Conservation (phyloP, 176 grass and related monocot genomes). For the Oryza officinalis region DNA sequence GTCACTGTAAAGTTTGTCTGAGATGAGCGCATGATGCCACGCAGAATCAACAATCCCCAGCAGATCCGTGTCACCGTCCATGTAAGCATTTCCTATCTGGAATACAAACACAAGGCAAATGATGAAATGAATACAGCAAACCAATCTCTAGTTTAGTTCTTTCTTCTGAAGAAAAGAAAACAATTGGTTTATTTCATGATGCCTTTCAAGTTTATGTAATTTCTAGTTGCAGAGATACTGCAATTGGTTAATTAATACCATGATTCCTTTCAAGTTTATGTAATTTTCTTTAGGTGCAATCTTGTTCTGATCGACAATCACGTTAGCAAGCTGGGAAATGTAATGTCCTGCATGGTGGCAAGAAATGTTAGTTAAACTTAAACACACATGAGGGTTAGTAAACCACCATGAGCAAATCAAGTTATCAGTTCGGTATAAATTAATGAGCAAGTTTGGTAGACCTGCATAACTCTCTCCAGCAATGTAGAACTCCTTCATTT, state of each 20-base stretch:
- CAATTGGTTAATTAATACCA: not conserved
- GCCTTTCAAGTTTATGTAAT: slow-evolving; percentile 71
- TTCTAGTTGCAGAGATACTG: too few relatives aligned
- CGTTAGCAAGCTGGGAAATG: slow-evolving; percentile 53
- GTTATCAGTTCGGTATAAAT: not conserved
- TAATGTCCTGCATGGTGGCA: slow-evolving; percentile 47
- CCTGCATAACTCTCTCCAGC: slow-evolving; percentile 71
- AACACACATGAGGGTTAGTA: not conserved
- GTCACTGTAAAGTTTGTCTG: slow-evolving; percentile 44
- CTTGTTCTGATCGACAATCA: slow-evolving; percentile 54
- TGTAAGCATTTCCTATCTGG: slow-evolving; percentile 58
- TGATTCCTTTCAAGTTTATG: slow-evolving; percentile 60
- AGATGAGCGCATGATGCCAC: slow-evolving; percentile 63
- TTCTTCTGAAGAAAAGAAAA: not conserved
- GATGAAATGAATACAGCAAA: not conserved
- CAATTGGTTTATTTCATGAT: slow-evolving; percentile 38
- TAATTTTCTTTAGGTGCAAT: slow-evolving; percentile 22
- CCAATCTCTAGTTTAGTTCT: not conserved
- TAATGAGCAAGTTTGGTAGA: not conserved
- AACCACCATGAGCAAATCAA: not conserved
- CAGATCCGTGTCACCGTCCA: slow-evolving; percentile 53
- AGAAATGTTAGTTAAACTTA: not conserved
- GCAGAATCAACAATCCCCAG: slow-evolving; percentile 50
- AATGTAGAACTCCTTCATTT: slow-evolving; percentile 63
- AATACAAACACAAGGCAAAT: not conserved